Base-by-base conservation (phyloP, 2,329 filamentous ascomycete genomes). In the Triangularia verruculosa region DNA sequence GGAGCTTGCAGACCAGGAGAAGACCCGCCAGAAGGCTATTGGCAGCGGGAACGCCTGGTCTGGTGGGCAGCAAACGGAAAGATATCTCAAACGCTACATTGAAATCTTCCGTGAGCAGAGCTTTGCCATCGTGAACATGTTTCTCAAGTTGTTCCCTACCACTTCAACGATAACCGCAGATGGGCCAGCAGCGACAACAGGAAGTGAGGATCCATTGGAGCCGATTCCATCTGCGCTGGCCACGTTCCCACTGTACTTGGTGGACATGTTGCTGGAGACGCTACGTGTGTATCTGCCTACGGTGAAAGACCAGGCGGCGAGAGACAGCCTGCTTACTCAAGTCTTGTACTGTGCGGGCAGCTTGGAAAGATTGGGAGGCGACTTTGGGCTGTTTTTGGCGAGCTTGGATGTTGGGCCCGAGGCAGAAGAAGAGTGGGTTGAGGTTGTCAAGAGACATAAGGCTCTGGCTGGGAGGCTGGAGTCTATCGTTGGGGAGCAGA, bases 41-140 rank as follows among this genome's bases (percentile, higher is more conserved):
- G 72, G 75, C 5, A 73, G 74, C 22, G 75, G 76, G 8, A 75
- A 75, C 47, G 73, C 76, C 34, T 90, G 84, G 85, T 86, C 84
- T 2, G 86, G 86, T 0, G 94, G 94, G 0, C 93, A 96, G 72
- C 95, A 98, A 75, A 97, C 93, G 0, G 95, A 98, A 75, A 86
- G 93, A 59, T 99, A 93, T 72, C 79, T 99, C 52, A 99, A 98
- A 76, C 86, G 93, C 56, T 99, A 96, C 76, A 91, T 99, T 71
- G 95, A 99, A 74, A 93, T 99, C 27, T 98, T 98, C 75, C 90
- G 95, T 59, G 95, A 99, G 77, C 95, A 99, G 76, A 97, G 92
- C 74, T 99, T 99, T 75, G 91, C 89, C 52, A 96, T 98, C 65
- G 87, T 98, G 27, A 96, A 92, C 64, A 92, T 98, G 83, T 97